Base-by-base conservation (phyloP, 805 yeast genomes). In the Candida awuae region DNA sequence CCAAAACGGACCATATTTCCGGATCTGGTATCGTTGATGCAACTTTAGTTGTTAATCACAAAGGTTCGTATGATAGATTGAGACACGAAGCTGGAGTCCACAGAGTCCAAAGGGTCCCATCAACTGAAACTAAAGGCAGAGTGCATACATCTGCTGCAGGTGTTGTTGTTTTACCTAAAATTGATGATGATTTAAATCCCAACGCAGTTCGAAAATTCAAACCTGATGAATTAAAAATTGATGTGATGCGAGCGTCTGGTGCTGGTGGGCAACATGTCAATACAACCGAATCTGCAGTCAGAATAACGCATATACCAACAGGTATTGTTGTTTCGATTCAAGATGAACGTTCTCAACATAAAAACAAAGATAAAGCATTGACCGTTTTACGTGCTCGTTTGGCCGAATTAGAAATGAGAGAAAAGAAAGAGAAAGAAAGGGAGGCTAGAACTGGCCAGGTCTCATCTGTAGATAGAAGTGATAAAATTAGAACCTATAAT, bases 221-320 rank as follows among this genome's bases (percentile, higher is more conserved):
- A 15, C 84, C 88, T 0, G 94, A 84, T 3, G 98, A 92, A 52
- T 77, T 92, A 17, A 71, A 96, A 41, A 77, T 92, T 4, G 98
- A 92, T 56, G 87, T 92, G n/a, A 92, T 90, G 95, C 70, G 98
- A 49, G 85, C 97, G 1, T 78, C 95, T 40, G 98, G 98, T 3
- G 82, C 92, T 47, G 98, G 98, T 41, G 98, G 98, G 0, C 98
- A 90, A 64, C 97, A 90, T 55, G 98, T 90, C 27, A 90, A 90
- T 56, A 90, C 95, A 12, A 92, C 97, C 0, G 97, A 90, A 55
- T 86, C 96, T 1, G 98, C 98, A 0, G 97, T 92, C 12, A 70
- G 98, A 51, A 64, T 92, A 20, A 86, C 90, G 1, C 98, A 92
- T 62, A 66, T 83, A 13, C 97, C 97, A 4, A 78, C 95, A 0